phyloP scores from a whole-genome alignment of 2,329 filamentous ascomycete genomes.

The Shiraia sp. region DNA sequence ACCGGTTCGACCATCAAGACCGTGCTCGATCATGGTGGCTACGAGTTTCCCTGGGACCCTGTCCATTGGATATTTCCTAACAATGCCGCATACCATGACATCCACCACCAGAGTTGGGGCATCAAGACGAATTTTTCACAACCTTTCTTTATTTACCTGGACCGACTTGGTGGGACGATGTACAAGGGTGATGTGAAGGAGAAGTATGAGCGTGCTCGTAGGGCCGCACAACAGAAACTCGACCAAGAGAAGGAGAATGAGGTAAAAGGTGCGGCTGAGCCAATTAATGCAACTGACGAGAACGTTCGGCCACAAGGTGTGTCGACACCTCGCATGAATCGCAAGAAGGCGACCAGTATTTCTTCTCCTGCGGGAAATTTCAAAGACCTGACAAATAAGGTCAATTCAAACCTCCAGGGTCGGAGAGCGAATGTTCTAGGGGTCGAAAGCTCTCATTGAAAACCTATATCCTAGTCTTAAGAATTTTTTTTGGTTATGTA shows the following conservation, averaged over 20 bases:
- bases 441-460: constrained; percentile 48
- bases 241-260: constrained; percentile 52
- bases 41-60: constrained; percentile 92
- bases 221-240: constrained; percentile 60
- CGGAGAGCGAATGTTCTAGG: constrained; percentile 51
- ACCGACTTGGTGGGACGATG: constrained; percentile 77
- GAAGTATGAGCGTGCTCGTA: constrained; percentile 61
- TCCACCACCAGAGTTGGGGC: constrained; percentile 98
- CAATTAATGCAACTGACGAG: constrained; percentile 27
- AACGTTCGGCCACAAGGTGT: constrained; percentile 29
- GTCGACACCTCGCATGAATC: constrained; percentile 44
- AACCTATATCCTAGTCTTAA: constrained; percentile 1
- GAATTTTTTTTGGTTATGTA: constrained; percentile 10
- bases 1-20: constrained; percentile 90
- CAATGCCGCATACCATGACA: constrained; percentile 95
- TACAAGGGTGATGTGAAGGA: constrained; percentile 69
- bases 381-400: constrained; percentile 51
- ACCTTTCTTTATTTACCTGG: constrained; percentile 96
- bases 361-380: constrained; percentile 45
- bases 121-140: constrained; percentile 95
- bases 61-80: constrained; percentile 90
- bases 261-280: constrained; percentile 13
- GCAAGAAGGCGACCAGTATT: constrained; percentile 48
- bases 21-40: constrained; percentile 96
- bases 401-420: constrained; percentile 52